These are phyloP conservation scores for Suillus placidus DNA, from an alignment of 768 basidiomycete species.

Conservation along the genomic window DNA sequence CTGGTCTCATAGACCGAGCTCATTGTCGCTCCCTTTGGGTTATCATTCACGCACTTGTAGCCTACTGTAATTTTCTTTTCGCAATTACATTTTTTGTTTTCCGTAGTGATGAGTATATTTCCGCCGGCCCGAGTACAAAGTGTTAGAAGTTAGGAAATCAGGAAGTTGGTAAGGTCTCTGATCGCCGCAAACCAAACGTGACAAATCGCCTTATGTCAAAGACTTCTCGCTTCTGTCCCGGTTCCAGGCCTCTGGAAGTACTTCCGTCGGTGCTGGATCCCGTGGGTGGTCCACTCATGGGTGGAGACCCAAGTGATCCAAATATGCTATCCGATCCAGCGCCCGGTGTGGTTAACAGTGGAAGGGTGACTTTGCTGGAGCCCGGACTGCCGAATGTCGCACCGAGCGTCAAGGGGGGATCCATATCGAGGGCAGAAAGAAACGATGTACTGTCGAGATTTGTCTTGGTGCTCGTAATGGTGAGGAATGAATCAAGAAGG, in stretches of 20 bases:
- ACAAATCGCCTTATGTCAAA: slow-evolving; percentile 90
- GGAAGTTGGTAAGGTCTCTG: slow-evolving; percentile 3
- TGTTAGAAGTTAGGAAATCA: neutral
- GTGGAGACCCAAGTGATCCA: slow-evolving; percentile 60
- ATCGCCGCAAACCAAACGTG: slow-evolving; percentile 80
- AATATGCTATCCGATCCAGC: slow-evolving; percentile 58
- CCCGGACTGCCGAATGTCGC: slow-evolving; percentile 67
- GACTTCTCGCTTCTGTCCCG: slow-evolving; percentile 65
- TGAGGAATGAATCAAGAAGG: slow-evolving; percentile 88
- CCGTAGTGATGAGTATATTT: neutral
- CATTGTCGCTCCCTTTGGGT: slow-evolving; percentile 6
- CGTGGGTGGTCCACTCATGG: slow-evolving; percentile 62
- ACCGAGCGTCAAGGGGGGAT: slow-evolving; percentile 60
- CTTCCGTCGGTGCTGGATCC: slow-evolving; percentile 52
- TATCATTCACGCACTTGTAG: slow-evolving; percentile 12
- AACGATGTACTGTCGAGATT: slow-evolving; percentile 92
- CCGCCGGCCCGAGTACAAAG: neutral
- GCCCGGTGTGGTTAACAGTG: slow-evolving; percentile 36
- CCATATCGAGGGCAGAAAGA: slow-evolving; percentile 95
- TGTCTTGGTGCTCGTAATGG: slow-evolving; percentile 88
- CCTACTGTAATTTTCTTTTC: slow-evolving; percentile 8
- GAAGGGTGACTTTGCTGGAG: slow-evolving; percentile 61
- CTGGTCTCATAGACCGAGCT: slow-evolving; percentile 1
- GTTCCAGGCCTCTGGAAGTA: slow-evolving; percentile 44
- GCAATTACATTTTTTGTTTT: neutral